These are phyloP conservation scores for Pelargonium fulgidum DNA, from an alignment of 441 rosid species.

Conservation along the genomic window DNA sequence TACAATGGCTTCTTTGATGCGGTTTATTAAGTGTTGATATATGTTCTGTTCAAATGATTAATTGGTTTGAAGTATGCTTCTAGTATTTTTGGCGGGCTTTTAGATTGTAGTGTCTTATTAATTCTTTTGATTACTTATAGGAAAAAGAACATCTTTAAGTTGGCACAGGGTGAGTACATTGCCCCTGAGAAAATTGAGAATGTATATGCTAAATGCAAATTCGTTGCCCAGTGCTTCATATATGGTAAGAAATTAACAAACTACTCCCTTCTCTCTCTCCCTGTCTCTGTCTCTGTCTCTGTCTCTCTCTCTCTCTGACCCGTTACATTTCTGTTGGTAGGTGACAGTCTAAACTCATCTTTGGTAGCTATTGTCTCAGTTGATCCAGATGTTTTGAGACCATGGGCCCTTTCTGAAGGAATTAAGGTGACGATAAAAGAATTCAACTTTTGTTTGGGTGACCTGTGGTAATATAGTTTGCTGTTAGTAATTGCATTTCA, in stretches of 20 bases:
- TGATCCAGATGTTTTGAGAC: conserved; percentile 65
- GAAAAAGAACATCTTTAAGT: conserved; percentile 97
- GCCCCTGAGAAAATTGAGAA: conserved; percentile 99
- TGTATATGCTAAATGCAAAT: conserved; percentile 86
- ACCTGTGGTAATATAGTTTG: too few relatives aligned
- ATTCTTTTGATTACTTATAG: conserved; percentile 27
- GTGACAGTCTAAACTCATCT: conserved; percentile 89
- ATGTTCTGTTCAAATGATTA: not conserved
- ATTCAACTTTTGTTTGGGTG: not conserved
- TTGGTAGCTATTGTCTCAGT: conserved; percentile 82
- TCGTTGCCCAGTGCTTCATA: conserved; percentile 73
- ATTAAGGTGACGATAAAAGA: conserved; percentile 44
- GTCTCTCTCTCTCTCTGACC: conserved; percentile 20
- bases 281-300: conserved; percentile 20
- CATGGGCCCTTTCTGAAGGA: conserved; percentile 85
- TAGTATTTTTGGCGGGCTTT: not conserved
- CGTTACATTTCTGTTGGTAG: conserved; percentile 31
- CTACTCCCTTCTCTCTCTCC: conserved; percentile 19
- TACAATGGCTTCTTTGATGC: not conserved
- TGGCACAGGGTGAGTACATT: conserved; percentile 97
- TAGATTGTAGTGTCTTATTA: conserved; percentile 5
- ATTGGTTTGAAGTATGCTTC: conserved; percentile 4
- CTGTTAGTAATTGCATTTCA: not conserved
- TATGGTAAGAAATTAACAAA: conserved; percentile 46
- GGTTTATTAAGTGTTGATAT: not conserved